phyloP scores from a whole-genome alignment of 306 rosid species.

The Dryas drummondii region DNA sequence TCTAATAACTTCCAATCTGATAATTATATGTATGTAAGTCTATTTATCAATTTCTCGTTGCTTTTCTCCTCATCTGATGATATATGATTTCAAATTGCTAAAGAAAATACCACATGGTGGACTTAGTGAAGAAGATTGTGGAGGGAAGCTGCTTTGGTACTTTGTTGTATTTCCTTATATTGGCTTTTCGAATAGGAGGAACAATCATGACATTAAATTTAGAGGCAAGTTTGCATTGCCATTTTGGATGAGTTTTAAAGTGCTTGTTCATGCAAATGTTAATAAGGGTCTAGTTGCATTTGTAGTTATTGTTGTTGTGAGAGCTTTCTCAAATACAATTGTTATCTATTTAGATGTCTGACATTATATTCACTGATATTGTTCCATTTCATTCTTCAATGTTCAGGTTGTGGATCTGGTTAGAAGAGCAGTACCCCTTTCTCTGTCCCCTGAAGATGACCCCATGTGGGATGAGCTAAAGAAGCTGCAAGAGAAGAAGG shows the following conservation, averaged over 20 bases:
- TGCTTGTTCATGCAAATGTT: too few relatives aligned
- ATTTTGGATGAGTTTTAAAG: too few relatives aligned
- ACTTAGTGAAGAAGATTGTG: neutral
- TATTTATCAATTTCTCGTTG: neutral
- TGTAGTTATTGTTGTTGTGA: too few relatives aligned
- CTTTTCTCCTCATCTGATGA: neutral
- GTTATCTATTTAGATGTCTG: neutral
- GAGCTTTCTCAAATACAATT: neutral
- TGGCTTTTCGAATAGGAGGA: too few relatives aligned
- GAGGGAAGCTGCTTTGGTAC: neutral
- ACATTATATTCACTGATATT: constrained; percentile 11
- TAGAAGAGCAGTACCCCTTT: constrained; percentile 74
- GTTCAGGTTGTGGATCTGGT: constrained; percentile 79
- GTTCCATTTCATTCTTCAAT: constrained; percentile 5
- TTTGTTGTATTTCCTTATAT: neutral
- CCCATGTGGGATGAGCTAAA: constrained; percentile 61
- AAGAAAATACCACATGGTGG: neutral
- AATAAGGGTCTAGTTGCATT: too few relatives aligned
- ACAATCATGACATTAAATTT: too few relatives aligned
- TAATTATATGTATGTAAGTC: neutral
- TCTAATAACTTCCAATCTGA: neutral
- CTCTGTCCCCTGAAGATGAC: constrained; percentile 55
- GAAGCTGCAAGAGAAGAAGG: constrained; percentile 56
- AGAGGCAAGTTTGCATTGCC: too few relatives aligned
- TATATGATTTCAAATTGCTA: neutral